phyloP scores from a whole-genome alignment of 2,329 filamentous ascomycete species.

The Xylaria arbuscula region DNA sequence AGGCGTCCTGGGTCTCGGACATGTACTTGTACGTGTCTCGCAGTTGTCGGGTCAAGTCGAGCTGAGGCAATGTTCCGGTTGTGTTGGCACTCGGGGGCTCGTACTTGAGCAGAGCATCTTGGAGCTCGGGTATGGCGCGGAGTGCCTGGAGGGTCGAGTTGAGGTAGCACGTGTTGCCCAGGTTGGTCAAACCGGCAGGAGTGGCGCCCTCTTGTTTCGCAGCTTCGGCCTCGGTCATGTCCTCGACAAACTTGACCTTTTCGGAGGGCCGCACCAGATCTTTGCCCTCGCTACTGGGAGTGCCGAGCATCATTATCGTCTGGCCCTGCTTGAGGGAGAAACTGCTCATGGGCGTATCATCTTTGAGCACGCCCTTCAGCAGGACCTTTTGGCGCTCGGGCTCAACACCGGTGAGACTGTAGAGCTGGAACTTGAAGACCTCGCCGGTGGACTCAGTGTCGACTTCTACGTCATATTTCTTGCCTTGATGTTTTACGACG shows the following conservation, averaged over 20 bases:
- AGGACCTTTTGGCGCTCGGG: conserved; percentile 96
- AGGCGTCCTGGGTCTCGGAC: conserved; percentile 88
- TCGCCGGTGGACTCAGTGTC: conserved; percentile 87
- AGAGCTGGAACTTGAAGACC: conserved; percentile 95
- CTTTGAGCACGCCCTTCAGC: conserved; percentile 92
- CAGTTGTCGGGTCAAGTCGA: conserved; percentile 81
- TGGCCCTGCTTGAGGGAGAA: conserved; percentile 88
- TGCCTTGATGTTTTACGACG: conserved; percentile 93
- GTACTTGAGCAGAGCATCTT: conserved; percentile 77
- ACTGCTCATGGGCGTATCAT: conserved; percentile 88
- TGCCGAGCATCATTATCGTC: conserved; percentile 96
- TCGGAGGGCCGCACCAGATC: conserved; percentile 79
- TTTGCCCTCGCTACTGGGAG: conserved; percentile 74
- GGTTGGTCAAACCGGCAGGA: conserved; percentile 87
- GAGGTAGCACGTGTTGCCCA: conserved; percentile 98
- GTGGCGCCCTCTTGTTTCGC: conserved; percentile 85
- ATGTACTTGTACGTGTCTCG: conserved; percentile 89
- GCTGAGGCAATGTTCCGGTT: conserved; percentile 58
- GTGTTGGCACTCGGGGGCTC: conserved; percentile 46
- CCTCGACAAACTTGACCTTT: conserved; percentile 88
- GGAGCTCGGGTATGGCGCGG: conserved; percentile 88
- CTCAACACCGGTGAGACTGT: conserved; percentile 93
- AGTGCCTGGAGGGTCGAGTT: conserved; percentile 97
- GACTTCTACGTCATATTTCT: conserved; percentile 93
- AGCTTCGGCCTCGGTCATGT: conserved; percentile 95